A percentile compares a stretch with the other conserved stretches of the same genome.
These are phyloP conservation scores for Yarrowia sp. DNA, from an alignment of 805 yeast genomes.

Conservation along the genomic window DNA sequence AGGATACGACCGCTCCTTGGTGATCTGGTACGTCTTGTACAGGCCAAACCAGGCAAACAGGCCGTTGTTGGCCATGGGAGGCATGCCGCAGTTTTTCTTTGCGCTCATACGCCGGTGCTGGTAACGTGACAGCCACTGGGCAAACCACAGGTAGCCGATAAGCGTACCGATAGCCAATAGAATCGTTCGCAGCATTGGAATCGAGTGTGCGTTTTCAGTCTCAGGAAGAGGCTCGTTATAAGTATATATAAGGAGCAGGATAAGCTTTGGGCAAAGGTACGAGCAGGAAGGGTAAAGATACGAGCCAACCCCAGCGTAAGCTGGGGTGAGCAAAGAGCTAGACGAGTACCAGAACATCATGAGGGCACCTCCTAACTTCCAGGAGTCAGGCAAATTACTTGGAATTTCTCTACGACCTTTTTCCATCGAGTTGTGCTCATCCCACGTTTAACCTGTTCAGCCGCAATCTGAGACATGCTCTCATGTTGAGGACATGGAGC, in stretches of 20 bases:
- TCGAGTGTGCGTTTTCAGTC: not conserved
- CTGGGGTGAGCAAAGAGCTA: too few relatives aligned
- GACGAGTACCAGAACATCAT: too few relatives aligned
- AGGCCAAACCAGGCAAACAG: constrained; percentile 12
- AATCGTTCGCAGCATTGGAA: not conserved
- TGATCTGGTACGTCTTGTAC: constrained; percentile 13
- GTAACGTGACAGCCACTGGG: constrained; percentile 6
- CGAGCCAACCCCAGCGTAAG: too few relatives aligned
- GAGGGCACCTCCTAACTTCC: too few relatives aligned
- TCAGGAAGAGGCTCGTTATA: not conserved
- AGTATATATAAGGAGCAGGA: not conserved
- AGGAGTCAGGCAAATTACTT: too few relatives aligned
- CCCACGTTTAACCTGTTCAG: not conserved
- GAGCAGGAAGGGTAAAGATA: too few relatives aligned
- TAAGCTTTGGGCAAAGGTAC: too few relatives aligned
- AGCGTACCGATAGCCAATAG: not conserved
- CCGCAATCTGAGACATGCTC: not conserved
- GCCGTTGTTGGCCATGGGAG: not conserved
- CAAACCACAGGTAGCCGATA: constrained; percentile 6
- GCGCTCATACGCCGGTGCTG: not conserved
- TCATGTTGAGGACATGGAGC: not conserved
- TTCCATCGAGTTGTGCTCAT: too few relatives aligned
- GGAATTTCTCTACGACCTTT: too few relatives aligned
- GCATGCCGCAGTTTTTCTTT: constrained; percentile 11
- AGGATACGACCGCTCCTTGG: not conserved